Percentiles rank a stretch among this genome's conserved stretches.
Conservation (phyloP, 2,329 filamentous ascomycete species). For the Neofusicoccum cordaticola region DNA sequence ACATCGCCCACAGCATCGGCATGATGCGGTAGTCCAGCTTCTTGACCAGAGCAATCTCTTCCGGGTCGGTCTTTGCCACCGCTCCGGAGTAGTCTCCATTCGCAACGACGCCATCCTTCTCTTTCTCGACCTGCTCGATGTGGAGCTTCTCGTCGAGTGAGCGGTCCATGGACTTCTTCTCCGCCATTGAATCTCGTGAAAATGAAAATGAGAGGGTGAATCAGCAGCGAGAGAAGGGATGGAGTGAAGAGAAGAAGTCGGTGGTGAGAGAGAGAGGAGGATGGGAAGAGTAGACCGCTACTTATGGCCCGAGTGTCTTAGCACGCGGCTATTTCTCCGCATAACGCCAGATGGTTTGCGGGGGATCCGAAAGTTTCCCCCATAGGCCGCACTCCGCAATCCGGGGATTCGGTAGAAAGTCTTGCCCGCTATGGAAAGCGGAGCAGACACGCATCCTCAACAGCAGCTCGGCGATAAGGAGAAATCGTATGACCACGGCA, state of each 20-base stretch:
- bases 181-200: not conserved
- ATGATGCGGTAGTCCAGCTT: constrained; percentile 32
- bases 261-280: not conserved
- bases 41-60: constrained; percentile 32
- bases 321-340: not conserved
- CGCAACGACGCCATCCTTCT: not conserved
- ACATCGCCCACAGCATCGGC: constrained; percentile 43
- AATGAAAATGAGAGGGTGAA: not conserved
- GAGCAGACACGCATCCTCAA: not conserved
- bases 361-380: not conserved
- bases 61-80: constrained; percentile 33
- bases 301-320: not conserved
- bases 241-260: not conserved
- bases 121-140: not conserved
- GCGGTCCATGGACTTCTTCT: not conserved
- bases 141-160: not conserved
- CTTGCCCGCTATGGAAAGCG: not conserved
- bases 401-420: constrained; percentile 1
- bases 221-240: not conserved
- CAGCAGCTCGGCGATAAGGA: not conserved
- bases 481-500: not conserved
- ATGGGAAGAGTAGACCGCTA: not conserved
- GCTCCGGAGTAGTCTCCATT: constrained; percentile 35
- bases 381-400: not conserved
- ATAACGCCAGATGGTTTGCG: not conserved